phyloP scores from a whole-genome alignment of 2,329 filamentous ascomycete species.

The Botrytis deweyae region DNA sequence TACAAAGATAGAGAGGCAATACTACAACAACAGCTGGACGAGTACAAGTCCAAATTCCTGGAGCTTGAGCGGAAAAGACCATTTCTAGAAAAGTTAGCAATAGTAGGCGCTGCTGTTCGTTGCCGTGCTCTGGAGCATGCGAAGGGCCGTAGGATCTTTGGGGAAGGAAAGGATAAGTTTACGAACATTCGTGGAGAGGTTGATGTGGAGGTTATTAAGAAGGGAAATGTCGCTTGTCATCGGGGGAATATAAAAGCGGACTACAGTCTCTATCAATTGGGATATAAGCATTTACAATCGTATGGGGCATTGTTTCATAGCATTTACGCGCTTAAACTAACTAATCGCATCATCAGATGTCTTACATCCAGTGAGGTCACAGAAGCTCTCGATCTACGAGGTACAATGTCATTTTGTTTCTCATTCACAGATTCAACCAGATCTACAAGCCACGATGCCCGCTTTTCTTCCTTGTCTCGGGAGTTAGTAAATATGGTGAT shows the following conservation, averaged over 20 bases:
- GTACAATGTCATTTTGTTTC: neutral
- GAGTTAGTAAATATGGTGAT: neutral
- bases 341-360: fast-evolving
- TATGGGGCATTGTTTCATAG: neutral
- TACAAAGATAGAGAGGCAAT: neutral
- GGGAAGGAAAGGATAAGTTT: too few relatives aligned
- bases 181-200: neutral
- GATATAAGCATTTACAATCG: too few relatives aligned
- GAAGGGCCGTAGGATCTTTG: too few relatives aligned
- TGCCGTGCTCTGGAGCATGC: neutral
- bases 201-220: neutral
- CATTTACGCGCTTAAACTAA: neutral
- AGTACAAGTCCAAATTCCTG: neutral
- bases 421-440: neutral
- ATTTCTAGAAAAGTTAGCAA: too few relatives aligned
- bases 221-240: neutral
- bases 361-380: neutral
- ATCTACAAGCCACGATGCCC: neutral
- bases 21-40: neutral
- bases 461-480: neutral
- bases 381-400: neutral
- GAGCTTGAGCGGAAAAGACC: neutral
- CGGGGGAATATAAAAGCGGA: neutral
- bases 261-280: neutral
- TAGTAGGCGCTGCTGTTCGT: neutral